These are phyloP conservation scores for Plantago major DNA, from an alignment of 257 asterid genomes.

Conservation along the genomic window DNA sequence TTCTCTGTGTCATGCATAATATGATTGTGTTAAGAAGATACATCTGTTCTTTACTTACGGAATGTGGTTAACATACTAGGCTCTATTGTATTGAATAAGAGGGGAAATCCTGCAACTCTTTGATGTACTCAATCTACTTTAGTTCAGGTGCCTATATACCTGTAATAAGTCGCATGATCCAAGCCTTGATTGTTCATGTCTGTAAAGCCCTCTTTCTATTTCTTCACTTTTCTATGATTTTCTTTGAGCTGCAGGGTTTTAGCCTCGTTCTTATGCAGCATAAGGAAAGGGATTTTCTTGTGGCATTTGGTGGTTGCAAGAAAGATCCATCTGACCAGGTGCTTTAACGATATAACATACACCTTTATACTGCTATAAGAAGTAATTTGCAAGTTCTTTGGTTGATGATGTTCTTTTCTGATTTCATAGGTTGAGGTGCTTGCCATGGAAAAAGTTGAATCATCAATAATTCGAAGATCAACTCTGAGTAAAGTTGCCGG, in stretches of 20 bases:
- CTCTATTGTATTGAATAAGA: no score
- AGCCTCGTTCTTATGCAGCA: conserved; percentile 93
- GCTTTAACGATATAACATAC: conserved; percentile 14
- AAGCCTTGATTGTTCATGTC: no score
- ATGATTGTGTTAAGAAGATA: no score
- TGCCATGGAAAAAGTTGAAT: conserved; percentile 71
- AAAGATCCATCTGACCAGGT: conserved; percentile 96
- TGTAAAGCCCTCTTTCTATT: no score
- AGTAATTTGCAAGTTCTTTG: background rate
- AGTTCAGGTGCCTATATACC: no score
- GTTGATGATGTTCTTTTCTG: conserved; percentile 6
- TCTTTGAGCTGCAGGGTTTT: conserved; percentile 64
- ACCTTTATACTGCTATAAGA: background rate
- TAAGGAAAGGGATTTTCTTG: conserved; percentile 88
- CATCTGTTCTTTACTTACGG: no score
- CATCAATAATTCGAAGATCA: conserved; percentile 62
- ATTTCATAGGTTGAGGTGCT: conserved; percentile 81
- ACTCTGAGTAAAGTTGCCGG: conserved; percentile 82
- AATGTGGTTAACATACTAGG: no score
- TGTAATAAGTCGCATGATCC: no score
- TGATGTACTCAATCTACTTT: no score
- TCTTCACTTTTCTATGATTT: background rate
- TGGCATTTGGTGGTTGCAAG: conserved; percentile 94
- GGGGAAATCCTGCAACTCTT: no score
- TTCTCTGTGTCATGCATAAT: no score